phyloP scores from a whole-genome alignment of 1,139 yeast genomes.

The Geotrichum bryndzae region DNA sequence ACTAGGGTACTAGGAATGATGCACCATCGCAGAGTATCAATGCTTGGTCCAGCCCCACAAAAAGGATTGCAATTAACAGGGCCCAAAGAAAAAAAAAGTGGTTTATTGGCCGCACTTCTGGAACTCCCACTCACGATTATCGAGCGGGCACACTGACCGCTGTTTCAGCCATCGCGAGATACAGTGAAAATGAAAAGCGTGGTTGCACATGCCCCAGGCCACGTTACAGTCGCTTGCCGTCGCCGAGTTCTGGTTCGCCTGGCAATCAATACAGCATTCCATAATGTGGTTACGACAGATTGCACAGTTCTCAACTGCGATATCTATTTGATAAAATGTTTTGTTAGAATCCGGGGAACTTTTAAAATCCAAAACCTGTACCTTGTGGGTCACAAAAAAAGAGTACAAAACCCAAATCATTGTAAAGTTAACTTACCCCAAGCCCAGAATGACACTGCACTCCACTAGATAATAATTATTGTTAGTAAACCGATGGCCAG shows the following conservation, averaged over 20 bases:
- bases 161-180: constrained; percentile 93
- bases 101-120: constrained; percentile 65
- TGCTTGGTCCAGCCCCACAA: not conserved
- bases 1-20: not conserved
- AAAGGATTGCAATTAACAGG: not conserved
- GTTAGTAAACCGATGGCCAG: not conserved
- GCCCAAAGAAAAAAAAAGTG: not conserved
- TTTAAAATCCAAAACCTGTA: constrained; percentile 30
- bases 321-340: constrained; percentile 38
- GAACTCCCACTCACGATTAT: constrained; percentile 77
- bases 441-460: constrained; percentile 99
- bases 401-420: not conserved
- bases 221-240: constrained; percentile 83
- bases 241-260: constrained; percentile 63
- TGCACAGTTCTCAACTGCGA: constrained; percentile 94
- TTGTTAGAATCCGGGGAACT: constrained; percentile 12
- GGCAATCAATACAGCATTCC: constrained; percentile 99
- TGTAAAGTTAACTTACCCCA: constrained; percentile 59
- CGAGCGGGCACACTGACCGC: constrained; percentile 96
- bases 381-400: not conserved
- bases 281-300: constrained; percentile 96
- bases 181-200: constrained; percentile 92
- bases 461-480: constrained; percentile 54
- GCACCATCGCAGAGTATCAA: too few species aligned
- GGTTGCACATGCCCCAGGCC: constrained; percentile 96